Evolutionary conservation across 2,329 filamentous ascomycete genomes (phyloP).

Genomic region (Aaosphaeria pasadenensis): DNA sequence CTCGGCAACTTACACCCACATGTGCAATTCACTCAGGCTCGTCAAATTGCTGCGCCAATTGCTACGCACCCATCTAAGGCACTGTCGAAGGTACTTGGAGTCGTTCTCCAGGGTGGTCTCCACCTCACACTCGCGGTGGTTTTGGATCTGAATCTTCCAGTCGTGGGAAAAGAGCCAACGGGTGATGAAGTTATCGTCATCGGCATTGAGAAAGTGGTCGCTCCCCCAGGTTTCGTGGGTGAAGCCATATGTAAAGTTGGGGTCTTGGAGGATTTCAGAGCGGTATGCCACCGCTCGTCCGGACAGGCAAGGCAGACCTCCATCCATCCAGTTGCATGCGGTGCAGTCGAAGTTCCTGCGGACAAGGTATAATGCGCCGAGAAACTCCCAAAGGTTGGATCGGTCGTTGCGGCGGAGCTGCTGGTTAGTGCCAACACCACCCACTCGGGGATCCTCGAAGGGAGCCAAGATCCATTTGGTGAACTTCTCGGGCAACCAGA

Average conservation of each 20-base stretch:
- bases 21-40: constrained; percentile 78
- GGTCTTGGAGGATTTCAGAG: constrained; percentile 80
- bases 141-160: constrained; percentile 95
- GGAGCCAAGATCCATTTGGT: constrained; percentile 90
- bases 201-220: constrained; percentile 85
- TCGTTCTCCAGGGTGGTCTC: constrained; percentile 91
- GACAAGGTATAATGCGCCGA: constrained; percentile 89
- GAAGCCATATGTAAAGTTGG: constrained; percentile 83
- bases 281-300: constrained; percentile 91
- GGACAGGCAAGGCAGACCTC: constrained; percentile 94
- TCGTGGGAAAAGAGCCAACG: constrained; percentile 89
- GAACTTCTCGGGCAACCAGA: constrained; percentile 83
- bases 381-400: constrained; percentile 75
- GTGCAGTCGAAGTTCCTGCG: constrained; percentile 96
- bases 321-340: constrained; percentile 90
- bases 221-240: constrained; percentile 71
- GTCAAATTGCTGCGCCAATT: constrained; percentile 98
- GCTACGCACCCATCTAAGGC: constrained; percentile 90
- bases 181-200: constrained; percentile 98
- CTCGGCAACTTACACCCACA: constrained; percentile 70
- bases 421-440: constrained; percentile 91
- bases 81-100: constrained; percentile 86
- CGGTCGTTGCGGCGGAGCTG: constrained; percentile 69
- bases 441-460: constrained; percentile 79
- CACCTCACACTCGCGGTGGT: constrained; percentile 78